phyloP scores from a whole-genome alignment of 1,284 basidiomycete genomes.

The Mycena citricolor region DNA sequence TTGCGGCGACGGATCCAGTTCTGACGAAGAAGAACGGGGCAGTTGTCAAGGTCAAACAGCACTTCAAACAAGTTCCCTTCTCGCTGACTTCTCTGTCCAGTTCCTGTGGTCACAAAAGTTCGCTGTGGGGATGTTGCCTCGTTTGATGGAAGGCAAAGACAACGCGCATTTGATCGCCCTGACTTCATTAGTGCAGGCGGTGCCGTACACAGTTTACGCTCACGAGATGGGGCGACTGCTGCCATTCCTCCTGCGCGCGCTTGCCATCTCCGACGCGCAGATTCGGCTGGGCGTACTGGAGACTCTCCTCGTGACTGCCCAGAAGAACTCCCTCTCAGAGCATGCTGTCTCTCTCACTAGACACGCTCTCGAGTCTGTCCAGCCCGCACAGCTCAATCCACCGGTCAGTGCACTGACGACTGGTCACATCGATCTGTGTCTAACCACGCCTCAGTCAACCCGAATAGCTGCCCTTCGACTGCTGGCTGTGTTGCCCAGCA shows the following conservation, averaged over 20 bases:
- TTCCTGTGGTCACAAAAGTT: conserved; percentile 86
- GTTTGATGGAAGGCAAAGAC: conserved; percentile 63
- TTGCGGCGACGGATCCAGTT: conserved; percentile 59
- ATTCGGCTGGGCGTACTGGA: conserved; percentile 82
- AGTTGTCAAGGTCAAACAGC: conserved; percentile 66
- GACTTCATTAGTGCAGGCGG: conserved; percentile 76
- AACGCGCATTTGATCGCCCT: conserved; percentile 82
- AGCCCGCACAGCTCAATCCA: no score
- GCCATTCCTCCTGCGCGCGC: conserved; percentile 82
- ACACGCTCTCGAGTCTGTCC: no score
- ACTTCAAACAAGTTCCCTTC: conserved; percentile 2
- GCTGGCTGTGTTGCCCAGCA: conserved; percentile 69
- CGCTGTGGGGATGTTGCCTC: conserved; percentile 73
- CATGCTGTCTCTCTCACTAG: no score
- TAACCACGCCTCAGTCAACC: conserved; percentile 51
- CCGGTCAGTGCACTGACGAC: no score
- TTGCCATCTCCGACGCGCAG: conserved; percentile 59
- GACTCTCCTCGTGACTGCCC: conserved; percentile 66
- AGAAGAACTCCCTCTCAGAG: conserved; percentile 3
- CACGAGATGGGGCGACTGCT: conserved; percentile 79
- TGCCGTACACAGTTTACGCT: conserved; percentile 75
- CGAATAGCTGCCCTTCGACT: conserved; percentile 76
- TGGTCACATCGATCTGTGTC: not conserved
- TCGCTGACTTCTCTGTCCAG: conserved; percentile 40
- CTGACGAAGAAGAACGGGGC: conserved; percentile 78